Evolutionary conservation across 1,139 yeast genomes (phyloP).

Genomic region (Candida albicans): DNA sequence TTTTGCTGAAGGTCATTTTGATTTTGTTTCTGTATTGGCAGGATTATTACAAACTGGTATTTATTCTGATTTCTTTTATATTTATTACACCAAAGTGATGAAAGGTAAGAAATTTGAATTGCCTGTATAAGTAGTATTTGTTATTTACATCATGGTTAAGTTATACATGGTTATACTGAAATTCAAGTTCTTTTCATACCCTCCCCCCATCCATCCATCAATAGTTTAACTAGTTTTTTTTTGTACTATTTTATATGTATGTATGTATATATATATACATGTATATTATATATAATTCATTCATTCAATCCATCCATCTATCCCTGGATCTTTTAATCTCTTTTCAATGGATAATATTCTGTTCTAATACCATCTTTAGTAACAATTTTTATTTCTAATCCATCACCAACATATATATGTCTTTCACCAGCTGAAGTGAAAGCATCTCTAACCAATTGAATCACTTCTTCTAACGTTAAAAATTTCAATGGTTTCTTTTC

Average conservation of each 20-base stretch:
- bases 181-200: neutral
- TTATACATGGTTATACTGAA: neutral
- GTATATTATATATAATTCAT: neutral
- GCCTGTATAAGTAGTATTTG: slow-evolving; percentile 50
- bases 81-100: slow-evolving; percentile 78
- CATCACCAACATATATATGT: slow-evolving; percentile 98
- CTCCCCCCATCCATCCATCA: too few species aligned
- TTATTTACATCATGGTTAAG: too few species aligned
- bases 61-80: slow-evolving; percentile 92
- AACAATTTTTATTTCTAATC: slow-evolving; percentile 83
- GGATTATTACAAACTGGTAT: slow-evolving; percentile 84
- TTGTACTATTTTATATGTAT: neutral
- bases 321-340: slow-evolving; percentile 53
- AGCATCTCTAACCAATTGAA: slow-evolving; percentile 87
- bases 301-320: neutral
- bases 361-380: slow-evolving; percentile 90
- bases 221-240: neutral
- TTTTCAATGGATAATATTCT: slow-evolving; percentile 83
- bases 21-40: slow-evolving; percentile 68
- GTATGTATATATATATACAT: neutral
- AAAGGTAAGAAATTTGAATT: slow-evolving; percentile 79
- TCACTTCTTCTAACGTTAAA: slow-evolving; percentile 78
- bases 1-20: slow-evolving; percentile 64
- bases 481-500: slow-evolving; percentile 61
- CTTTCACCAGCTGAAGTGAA: slow-evolving; percentile 96